These are phyloP conservation scores for Carex parvula DNA, from an alignment of 176 grass and related monocot species.

Conservation along the genomic window DNA sequence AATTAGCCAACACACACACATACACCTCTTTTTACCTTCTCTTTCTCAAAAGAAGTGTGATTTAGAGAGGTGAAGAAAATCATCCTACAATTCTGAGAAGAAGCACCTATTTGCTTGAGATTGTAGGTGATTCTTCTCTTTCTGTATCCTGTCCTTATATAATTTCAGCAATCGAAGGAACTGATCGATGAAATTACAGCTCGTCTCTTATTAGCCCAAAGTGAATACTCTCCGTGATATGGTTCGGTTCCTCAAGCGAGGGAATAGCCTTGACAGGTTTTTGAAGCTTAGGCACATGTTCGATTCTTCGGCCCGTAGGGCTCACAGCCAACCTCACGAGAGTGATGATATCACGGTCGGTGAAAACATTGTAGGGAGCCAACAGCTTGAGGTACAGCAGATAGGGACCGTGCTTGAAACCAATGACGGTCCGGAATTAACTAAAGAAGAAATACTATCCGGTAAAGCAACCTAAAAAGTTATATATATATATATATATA, in stretches of 20 bases:
- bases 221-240: constrained; percentile 26
- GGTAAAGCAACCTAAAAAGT: background rate
- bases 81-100: background rate
- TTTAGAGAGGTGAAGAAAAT: constrained; percentile 15
- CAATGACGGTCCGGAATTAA: background rate
- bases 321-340: constrained; percentile 9
- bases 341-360: background rate
- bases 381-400: constrained; percentile 20
- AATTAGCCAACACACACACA: constrained; percentile 15
- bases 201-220: background rate
- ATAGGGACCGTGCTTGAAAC: constrained; percentile 2
- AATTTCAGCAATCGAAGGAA: background rate
- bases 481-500: no score
- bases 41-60: background rate
- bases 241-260: constrained; percentile 36
- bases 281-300: constrained; percentile 22
- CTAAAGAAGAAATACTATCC: background rate
- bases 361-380: constrained; percentile 12
- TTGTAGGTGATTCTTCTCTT: constrained; percentile 22
- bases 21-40: background rate
- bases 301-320: background rate
- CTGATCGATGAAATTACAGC: background rate
- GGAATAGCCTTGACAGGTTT: constrained; percentile 31
- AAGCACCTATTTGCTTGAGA: constrained; percentile 25
- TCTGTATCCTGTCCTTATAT: background rate